phyloP scores from a whole-genome alignment of 192 early-diverging fungal genomes.

The Hyaloraphidium curvatum region DNA sequence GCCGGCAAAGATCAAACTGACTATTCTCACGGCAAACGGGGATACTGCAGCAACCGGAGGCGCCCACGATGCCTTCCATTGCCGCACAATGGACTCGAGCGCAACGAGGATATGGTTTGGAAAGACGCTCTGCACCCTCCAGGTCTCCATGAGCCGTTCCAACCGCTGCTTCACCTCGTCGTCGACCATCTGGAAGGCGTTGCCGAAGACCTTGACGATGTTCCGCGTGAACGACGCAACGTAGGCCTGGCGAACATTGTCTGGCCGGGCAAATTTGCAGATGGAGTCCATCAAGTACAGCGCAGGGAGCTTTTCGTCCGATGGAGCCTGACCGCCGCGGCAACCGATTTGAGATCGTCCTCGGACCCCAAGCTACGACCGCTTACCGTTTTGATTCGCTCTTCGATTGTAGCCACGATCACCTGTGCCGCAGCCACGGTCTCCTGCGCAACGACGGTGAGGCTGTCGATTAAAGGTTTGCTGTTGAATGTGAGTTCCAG shows the following conservation, averaged over 20 bases:
- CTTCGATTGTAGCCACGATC: conserved; percentile 60
- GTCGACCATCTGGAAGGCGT: conserved; percentile 54
- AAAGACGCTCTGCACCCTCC: conserved; percentile 38
- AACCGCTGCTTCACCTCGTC: conserved; percentile 42
- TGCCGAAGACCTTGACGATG: conserved; percentile 51
- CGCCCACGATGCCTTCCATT: too few relatives aligned
- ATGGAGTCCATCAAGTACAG: conserved; percentile 93
- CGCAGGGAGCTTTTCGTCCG: conserved; percentile 62
- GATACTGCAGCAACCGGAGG: too few relatives aligned
- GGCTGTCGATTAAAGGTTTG: conserved; percentile 75
- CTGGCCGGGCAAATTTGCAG: conserved; percentile 54
- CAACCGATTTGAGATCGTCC: background rate
- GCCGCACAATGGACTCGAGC: too few relatives aligned
- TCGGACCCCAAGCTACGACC: background rate
- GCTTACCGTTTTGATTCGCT: conserved; percentile 32
- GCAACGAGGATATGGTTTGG: too few relatives aligned
- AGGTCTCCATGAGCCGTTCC: conserved; percentile 58
- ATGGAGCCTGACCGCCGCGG: conserved; percentile 29
- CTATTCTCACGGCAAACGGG: too few relatives aligned
- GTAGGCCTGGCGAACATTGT: conserved; percentile 73
- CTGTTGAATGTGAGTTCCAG: conserved; percentile 77
- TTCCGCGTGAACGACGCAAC: conserved; percentile 45
- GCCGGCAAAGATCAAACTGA: too few relatives aligned
- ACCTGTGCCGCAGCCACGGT: conserved; percentile 38
- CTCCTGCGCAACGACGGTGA: conserved; percentile 70